Evolutionary conservation across 2,329 filamentous ascomycete genomes (phyloP), one percentile per base, ranked within the genome.

Genomic region (Aureobasidium lini): DNA sequence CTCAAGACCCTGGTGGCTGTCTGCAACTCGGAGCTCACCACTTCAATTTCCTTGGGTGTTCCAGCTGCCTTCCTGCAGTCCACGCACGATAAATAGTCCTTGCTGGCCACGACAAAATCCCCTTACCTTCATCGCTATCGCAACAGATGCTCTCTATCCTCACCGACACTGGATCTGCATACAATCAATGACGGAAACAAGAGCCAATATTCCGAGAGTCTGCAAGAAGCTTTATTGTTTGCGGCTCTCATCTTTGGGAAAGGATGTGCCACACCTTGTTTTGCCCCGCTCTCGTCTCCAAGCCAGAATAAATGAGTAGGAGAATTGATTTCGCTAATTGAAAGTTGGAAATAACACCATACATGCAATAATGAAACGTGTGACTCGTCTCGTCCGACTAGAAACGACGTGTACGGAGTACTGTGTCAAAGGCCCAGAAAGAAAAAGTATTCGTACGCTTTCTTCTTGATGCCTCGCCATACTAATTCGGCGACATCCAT

Each of bases 1-100:
- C 42, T 47, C 32, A 46, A 46, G 31, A 29, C 32, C 31, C 52
- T 57, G 54, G 54, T 29, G 42, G 31, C 31, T 44, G 40, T 54
- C 37, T 54, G 50, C 50, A 34, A n/a, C 50, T 54, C 37, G 37
- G 37, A 34, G 7, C 49, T 29, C 23, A 34, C 29, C 50, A 46
- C 52, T 56, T 23, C 11, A 56, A 56, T 56, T 40, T 56, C 52
- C 52, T 46, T 43, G 50, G 37, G 15, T 54, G 37, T 54, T 54
- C 37, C 37, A 54, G 9, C n/a, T 43, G 23, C 43, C 32, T 15
- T 43, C 11, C 50, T 42, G 39, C 50, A 54, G 29, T 11, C n/a
- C 9, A 29, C 37, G 13, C 31, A 42, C 37, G 34, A 54, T 42
- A 32, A 54, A 15, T 32, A 11, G 40, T 43, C 28, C 37, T 54